phyloP scores from a whole-genome alignment of 225 moss, liverwort and hornwort species.

The Climacium dendroides region DNA sequence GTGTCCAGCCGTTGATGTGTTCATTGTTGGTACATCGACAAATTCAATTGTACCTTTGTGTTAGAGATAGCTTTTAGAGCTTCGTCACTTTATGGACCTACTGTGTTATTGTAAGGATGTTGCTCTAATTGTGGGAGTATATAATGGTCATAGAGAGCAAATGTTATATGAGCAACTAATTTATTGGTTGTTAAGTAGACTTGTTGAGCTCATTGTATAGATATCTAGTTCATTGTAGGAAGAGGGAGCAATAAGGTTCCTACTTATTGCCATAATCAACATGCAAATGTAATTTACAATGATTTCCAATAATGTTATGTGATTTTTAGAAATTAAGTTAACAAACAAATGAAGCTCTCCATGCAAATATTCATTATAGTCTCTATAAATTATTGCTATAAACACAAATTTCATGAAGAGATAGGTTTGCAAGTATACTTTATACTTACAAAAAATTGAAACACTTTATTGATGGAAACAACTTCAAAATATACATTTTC shows the following conservation, averaged over 20 bases:
- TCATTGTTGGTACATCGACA: background rate
- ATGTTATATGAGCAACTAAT: background rate
- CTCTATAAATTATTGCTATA: too few species aligned
- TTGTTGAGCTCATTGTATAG: too few species aligned
- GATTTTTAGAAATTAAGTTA: too few species aligned
- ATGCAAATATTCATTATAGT: too few species aligned
- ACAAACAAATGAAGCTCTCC: too few species aligned
- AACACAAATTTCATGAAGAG: background rate
- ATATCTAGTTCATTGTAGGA: background rate
- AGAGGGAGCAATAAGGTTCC: background rate
- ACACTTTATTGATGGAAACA: too few species aligned
- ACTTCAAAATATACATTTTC: too few species aligned
- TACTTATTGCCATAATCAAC: background rate
- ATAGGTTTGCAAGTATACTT: background rate
- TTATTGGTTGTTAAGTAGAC: background rate
- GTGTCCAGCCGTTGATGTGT: background rate
- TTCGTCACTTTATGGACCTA: background rate
- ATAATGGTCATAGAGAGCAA: background rate
- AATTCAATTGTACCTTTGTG: background rate
- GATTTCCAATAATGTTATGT: background rate
- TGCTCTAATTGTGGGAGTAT: background rate
- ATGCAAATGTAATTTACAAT: background rate
- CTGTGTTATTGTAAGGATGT: background rate
- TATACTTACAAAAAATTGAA: background rate
- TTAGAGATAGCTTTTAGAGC: background rate